Evolutionary conservation across 2,329 filamentous ascomycete genomes (phyloP), one percentile per base, ranked within the genome.

Genomic region (Pyricularia grisea): DNA sequence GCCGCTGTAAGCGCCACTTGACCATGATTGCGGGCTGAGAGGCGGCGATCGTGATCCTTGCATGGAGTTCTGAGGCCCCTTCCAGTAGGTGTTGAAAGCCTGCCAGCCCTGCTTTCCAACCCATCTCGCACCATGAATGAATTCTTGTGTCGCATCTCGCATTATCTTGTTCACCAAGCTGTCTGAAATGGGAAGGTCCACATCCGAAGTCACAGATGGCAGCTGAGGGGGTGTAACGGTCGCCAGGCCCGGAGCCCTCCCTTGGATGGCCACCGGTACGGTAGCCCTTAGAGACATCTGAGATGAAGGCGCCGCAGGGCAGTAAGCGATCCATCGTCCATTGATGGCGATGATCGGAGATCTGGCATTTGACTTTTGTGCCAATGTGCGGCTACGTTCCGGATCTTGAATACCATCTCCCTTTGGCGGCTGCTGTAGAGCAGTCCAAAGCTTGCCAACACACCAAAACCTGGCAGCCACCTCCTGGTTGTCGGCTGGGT

Each of bases 401-500:
- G 76, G 73, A 70, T 87, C 85, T 70, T 84, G 81, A 25, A 50
- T n/a, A 42, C 31, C 76, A 33, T 86, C 83, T 28, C 81, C 81
- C 70, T 83, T 83, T 23, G 81, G 78, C 33, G 81, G 80, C 72
- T 88, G 85, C 75, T 95, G 92, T 31, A 97, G 82, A 64, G 89
- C 90, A 0, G 95, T 97, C 95, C 95, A 99, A 23, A 96, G 81
- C 79, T 99, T 99, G 25, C 90, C 94, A 69, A 95, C 83, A 74
- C 93, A 97, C 55, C 79, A 82, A 76, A 85, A 90, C 20, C 78
- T 75, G 64, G 80, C 72, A 27, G 79, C 79, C 1, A 78, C 75
- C 27, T 85, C 84, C 65, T 80, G 78, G 1, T 78, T 75, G 68
- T 23, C 5, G 2, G 79, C 76, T 11, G 79, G 73, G 10, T 82